These are phyloP conservation scores for Biscutella laevigata DNA, from an alignment of 441 rosid species.

Conservation along the genomic window DNA sequence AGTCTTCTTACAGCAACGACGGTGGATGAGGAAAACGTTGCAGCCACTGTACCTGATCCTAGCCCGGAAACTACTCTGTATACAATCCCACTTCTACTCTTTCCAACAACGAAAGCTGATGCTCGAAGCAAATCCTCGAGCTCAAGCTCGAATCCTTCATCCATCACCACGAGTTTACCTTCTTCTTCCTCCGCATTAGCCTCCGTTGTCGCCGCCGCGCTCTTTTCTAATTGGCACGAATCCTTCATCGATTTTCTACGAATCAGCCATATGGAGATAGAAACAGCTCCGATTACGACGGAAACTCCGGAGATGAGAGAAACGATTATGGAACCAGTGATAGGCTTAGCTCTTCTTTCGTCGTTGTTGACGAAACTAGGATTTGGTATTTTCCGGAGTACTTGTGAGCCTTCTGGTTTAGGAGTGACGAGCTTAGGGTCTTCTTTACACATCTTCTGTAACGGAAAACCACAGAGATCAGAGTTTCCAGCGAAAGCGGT, in stretches of 20 bases:
- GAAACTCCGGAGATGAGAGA: constrained; percentile 58
- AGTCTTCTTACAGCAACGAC: constrained; percentile 73
- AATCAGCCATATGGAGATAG: constrained; percentile 43
- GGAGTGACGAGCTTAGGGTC: constrained; percentile 28
- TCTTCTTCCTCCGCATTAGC: constrained; percentile 27
- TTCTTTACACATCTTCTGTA: constrained; percentile 52
- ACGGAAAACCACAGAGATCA: constrained; percentile 73
- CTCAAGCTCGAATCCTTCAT: constrained; percentile 68
- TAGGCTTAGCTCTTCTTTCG: constrained; percentile 16
- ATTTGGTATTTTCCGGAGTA: constrained; percentile 21
- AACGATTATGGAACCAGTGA: constrained; percentile 39
- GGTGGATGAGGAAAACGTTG: constrained; percentile 20
- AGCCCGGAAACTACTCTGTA: constrained; percentile 65
- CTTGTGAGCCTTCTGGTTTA: constrained; percentile 39
- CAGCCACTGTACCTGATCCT: constrained; percentile 37
- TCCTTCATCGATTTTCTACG: too few species aligned
- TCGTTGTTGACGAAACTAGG: constrained; percentile 14
- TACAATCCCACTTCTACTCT: constrained; percentile 70
- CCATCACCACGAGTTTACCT: constrained; percentile 56
- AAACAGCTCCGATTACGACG: constrained; percentile 49
- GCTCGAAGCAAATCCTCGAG: constrained; percentile 82
- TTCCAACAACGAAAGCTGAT: constrained; percentile 79
- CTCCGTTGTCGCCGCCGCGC: constrained; percentile 1
- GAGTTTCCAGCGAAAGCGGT: constrained; percentile 78
- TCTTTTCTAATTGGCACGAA: constrained; percentile 37